Evolutionary conservation across 495 filamentous ascomycete species (phyloP), one percentile per base, ranked within the genome.

Genomic region (Daldinia grandis): DNA sequence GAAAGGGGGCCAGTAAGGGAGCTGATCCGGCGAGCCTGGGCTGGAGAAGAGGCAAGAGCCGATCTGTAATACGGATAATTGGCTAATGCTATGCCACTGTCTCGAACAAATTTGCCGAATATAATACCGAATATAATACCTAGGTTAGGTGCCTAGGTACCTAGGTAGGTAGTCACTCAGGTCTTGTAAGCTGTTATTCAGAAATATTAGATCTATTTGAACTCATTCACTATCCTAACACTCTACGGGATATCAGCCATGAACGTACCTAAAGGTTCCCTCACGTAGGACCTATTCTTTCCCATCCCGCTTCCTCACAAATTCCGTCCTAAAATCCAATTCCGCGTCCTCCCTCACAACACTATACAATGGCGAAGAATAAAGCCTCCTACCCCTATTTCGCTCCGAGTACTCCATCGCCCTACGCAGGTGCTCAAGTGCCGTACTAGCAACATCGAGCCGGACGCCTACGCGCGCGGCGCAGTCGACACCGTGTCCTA

Each of bases 1-100:
- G 86, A 89, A 78, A 84, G 81, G 27, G 81, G 72, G 0, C 84
- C 81, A 0, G 85, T 91, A 64, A 83, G 86, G 42, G 90, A 92
- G 78, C 74, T 90, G 71, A 87, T 91, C 59, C 81, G 89, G 56
- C 78, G 89, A 53, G 88, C 88, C 12, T 92, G 87, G 87, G 88
- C 87, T 50, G 90, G 88, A n/a, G 89, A 92, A 73, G 82, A 82
- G 25, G 89, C 89, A 19, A 82, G 79, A 57, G 84, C 83, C 17
- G 83, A 91, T 76, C 65, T 90, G 74, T 90, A 82, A 76, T 31
- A 14, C 25, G 24, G 3, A 28, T 8, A 37, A 10, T 54, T 21
- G 40, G 40, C 9, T 21, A 1, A 2, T 21, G 4, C 17, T 5
- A 1, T 17, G 0, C 3, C 49, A 0, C 25, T 51, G 12, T 51